Evolutionary conservation across 192 early-diverging fungal genomes (phyloP).

Genomic region (Backusella liffmaniae): DNA sequence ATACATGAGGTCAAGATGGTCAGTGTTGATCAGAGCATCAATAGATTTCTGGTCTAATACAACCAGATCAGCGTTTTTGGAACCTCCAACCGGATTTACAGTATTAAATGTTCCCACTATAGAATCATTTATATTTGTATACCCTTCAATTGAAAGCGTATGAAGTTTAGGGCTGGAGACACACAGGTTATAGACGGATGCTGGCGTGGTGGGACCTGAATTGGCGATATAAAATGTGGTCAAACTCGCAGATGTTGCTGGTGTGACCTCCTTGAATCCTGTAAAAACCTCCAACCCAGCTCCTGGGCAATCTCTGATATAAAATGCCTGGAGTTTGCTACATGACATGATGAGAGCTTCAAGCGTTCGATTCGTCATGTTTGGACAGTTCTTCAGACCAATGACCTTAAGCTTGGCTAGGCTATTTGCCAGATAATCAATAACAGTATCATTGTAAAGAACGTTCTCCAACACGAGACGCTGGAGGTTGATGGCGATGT

Average conservation of each 20-base stretch:
- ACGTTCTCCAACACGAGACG: neutral
- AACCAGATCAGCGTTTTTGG: neutral
- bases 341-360: neutral
- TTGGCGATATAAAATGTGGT: neutral
- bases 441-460: neutral
- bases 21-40: neutral
- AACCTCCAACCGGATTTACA: neutral
- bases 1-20: neutral
- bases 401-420: neutral
- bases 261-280: neutral
- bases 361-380: neutral
- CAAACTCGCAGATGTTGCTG: neutral
- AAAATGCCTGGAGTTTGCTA: neutral
- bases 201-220: neutral
- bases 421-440: neutral
- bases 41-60: neutral
- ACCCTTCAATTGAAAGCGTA: neutral
- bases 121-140: neutral
- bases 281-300: neutral
- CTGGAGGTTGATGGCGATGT: neutral
- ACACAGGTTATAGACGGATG: neutral
- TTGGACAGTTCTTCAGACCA: slow-evolving; percentile 5
- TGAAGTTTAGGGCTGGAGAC: neutral
- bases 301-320: neutral
- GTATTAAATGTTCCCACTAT: neutral